These are phyloP conservation scores for Septoria linicola DNA, from an alignment of 2,329 filamentous ascomycete species.

Conservation along the genomic window DNA sequence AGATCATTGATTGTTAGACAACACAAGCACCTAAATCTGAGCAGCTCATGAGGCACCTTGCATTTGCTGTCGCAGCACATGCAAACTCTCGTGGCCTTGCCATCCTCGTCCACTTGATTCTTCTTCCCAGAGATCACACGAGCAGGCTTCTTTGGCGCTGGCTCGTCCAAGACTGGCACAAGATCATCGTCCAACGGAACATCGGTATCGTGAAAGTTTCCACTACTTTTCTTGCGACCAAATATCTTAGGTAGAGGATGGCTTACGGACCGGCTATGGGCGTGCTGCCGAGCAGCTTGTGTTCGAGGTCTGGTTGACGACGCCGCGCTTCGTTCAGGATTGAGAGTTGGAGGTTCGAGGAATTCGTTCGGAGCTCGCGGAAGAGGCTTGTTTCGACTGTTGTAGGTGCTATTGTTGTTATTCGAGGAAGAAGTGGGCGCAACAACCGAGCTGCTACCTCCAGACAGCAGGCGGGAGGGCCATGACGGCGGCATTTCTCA, in stretches of 20 bases:
- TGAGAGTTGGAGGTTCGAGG: slow-evolving; percentile 28
- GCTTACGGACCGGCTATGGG: slow-evolving; percentile 65
- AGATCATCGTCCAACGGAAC: slow-evolving; percentile 48
- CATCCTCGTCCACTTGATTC: slow-evolving; percentile 44
- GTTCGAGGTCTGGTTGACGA: slow-evolving; percentile 26
- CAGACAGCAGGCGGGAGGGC: slow-evolving; percentile 35
- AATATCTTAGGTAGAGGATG: slow-evolving; percentile 76
- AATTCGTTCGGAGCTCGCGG: slow-evolving; percentile 25
- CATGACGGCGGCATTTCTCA: slow-evolving; percentile 36
- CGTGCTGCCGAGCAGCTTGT: slow-evolving; percentile 26
- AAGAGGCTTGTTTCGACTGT: slow-evolving; percentile 26
- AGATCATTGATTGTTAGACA: slow-evolving; percentile 85
- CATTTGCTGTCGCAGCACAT: slow-evolving; percentile 83
- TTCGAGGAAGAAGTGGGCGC: slow-evolving; percentile 19
- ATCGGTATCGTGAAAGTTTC: slow-evolving; percentile 33
- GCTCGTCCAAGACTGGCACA: slow-evolving; percentile 38
- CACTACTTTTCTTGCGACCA: slow-evolving; percentile 55
- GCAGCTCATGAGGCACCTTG: slow-evolving; percentile 71
- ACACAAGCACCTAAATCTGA: slow-evolving; percentile 76
- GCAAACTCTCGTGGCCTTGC: slow-evolving; percentile 69
- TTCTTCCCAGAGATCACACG: slow-evolving; percentile 35
- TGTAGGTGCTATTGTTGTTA: slow-evolving; percentile 7
- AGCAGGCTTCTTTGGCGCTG: slow-evolving; percentile 32
- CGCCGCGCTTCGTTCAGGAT: slow-evolving; percentile 24
- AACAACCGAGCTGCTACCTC: slow-evolving; percentile 21